Base-by-base conservation (phyloP, 768 basidiomycete species). In the Russula sp. region DNA sequence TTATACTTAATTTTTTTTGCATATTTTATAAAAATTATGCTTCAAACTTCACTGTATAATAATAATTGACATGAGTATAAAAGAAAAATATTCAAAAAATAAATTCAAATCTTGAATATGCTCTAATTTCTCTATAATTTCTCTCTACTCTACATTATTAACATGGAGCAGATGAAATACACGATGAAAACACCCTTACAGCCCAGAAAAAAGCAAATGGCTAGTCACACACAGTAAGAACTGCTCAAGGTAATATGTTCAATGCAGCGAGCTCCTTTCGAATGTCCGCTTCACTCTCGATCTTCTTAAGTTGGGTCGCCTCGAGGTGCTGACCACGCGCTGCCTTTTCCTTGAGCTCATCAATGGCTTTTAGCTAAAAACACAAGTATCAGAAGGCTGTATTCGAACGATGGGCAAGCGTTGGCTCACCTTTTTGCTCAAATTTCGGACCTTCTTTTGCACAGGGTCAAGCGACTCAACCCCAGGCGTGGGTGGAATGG, bases 261-360 rank as follows among this genome's bases (percentile, higher is more conserved):
- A 81, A 73, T 28, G 70, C 68, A 13, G 79, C 73, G 55, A 98
- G 84, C 78, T 97, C 95, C 72, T 85, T 86, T 71, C 85, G 79
- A 71, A 98, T 92, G 64, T 90, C 90, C 10, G 73, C 82, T 75
- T 98, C 95, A 10, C 88, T 87, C 48, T 97, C 94, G 71, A 98
- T 96, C 84, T 99, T 99, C 84, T 90, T 91, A 69, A 96, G 78
- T 76, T 99, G 96, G 20, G 96, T 99, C 62, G 87, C 88, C 75
- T 99, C 96, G 34, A 99, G 81, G 61, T 88, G 84, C 74, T 98
- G 95, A 0, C 97, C 96, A 40, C 90, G 84, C 72, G 84, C 88
- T 30, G 85, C 83, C 78, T 94, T 94, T 69, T 91, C 92, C 79
- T 98, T 98, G 56, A 99, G 84, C 72, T 98, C 95, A 24, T 98